These are phyloP conservation scores for Coix lacrymajobi DNA, from an alignment of 176 grass and related monocot species.

Conservation along the genomic window DNA sequence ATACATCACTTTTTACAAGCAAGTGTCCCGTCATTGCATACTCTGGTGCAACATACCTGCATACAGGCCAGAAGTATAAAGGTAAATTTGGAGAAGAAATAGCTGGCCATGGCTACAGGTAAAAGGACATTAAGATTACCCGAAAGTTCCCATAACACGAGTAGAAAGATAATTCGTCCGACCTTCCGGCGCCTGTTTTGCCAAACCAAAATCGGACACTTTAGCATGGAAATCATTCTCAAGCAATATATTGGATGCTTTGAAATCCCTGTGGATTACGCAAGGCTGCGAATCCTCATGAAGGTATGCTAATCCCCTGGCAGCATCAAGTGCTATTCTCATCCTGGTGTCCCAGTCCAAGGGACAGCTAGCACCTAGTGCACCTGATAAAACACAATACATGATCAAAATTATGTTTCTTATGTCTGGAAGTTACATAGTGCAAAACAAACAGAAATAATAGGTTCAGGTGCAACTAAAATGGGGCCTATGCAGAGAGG, in stretches of 20 bases:
- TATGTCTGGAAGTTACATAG: slow-evolving; percentile 5
- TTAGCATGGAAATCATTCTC: slow-evolving; percentile 97
- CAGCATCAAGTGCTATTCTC: slow-evolving; percentile 98
- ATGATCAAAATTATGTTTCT: slow-evolving; percentile 19
- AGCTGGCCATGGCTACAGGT: neutral
- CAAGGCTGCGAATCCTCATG: slow-evolving; percentile 98
- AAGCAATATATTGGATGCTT: slow-evolving; percentile 99
- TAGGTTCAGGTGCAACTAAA: slow-evolving; percentile 8
- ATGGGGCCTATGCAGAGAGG: neutral
- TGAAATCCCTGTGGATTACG: slow-evolving; percentile 99
- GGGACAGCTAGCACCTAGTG: slow-evolving; percentile 64
- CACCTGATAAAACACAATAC: slow-evolving; percentile 47
- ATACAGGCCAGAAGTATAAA: slow-evolving; percentile 26
- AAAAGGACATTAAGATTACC: slow-evolving; percentile 48
- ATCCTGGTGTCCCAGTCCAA: slow-evolving; percentile 98
- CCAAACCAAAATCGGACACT: slow-evolving; percentile 97
- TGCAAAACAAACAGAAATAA: neutral
- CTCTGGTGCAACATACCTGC: slow-evolving; percentile 95
- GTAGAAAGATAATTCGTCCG: slow-evolving; percentile 89
- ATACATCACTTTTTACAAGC: slow-evolving; percentile 98
- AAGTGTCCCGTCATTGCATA: slow-evolving; percentile 99
- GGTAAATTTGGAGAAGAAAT: slow-evolving; percentile 23
- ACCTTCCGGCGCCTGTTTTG: slow-evolving; percentile 96
- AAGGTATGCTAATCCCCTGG: slow-evolving; percentile 90
- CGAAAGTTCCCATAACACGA: slow-evolving; percentile 99